Evolutionary conservation across 2,329 filamentous ascomycete species (phyloP), one percentile per base, ranked within the genome.

Genomic region (Byssothecium circinans): DNA sequence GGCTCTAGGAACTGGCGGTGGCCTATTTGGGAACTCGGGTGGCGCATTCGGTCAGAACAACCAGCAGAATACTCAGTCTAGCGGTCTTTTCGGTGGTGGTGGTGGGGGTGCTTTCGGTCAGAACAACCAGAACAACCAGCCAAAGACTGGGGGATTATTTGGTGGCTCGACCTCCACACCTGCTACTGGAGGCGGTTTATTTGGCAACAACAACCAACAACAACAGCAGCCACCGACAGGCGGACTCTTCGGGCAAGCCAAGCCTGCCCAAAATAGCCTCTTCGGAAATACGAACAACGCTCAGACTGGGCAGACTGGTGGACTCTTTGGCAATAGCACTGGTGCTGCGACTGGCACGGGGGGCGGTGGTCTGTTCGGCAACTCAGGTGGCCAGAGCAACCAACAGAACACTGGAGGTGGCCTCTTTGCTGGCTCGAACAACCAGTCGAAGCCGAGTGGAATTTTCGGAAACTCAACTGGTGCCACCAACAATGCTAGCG

Each of bases 171-270:
- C 51, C 39, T 32, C 29, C 25, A 56, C 58, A 22, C 56, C 67
- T 23, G 63, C 72, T 27, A 62, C 73, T 11, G 72, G 74, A 5
- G 74, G 73, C 4, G 74, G 79, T 1, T 67, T 83, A 3, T 85
- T 85, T 46, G 81, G 81, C 61, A 55, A 61, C 42, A 43, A 54
- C 19, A 55, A 58, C 45, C 50, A 61, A 45, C 66, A 34, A 62
- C 30, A 53, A 54, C 51, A 61, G 49, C 67, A 33, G 62, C 34
- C 50, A 54, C 25, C 54, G 44, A 12, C 30, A 14, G 61, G 65
- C 20, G 68, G 74, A 34, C 57, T 84, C 5, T 84, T 85, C 53
- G 77, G 79, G 12, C 60, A 58, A 36, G 57, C 62, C 44, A 65
- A 61, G 34, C 62, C 66, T 33, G 36, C 36, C 3, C 61, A 65